Base-by-base conservation (phyloP, 805 yeast species). In the Kodamaea nitidulidarum region DNA sequence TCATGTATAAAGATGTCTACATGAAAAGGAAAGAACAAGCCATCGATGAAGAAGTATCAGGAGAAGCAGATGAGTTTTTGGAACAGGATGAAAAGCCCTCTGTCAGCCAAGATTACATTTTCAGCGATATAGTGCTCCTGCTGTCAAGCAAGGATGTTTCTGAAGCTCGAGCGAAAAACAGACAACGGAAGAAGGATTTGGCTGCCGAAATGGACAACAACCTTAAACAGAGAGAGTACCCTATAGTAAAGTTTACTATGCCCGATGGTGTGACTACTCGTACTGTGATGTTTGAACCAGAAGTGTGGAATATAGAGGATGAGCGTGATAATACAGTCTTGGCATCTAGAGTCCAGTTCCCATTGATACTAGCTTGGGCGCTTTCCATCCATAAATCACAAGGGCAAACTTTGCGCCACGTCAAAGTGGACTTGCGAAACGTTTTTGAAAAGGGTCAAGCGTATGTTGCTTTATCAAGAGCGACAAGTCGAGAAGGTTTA, bases 321-420 rank as follows among this genome's bases (percentile, higher is more conserved):
- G 88, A 84, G 37, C 35, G 36, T 4, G 63, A 71, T 16, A 87
- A 83, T 15, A 69, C 69, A 7, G 76, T 82, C 0, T 48, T 87
- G 10, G 95, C 86, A 1, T 70, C 83, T 2, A 70, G 97, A 50
- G 68, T 71, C 0, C 98, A 93, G 54, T 49, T 93, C 2, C 98
- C 98, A 0, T 63, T 93, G 38, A 80, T 91, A 50, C 65, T 90
- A n/a, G 95, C 98, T 0, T 93, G 98, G 97, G 88, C 98, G 0
- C 61, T 93, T 32, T 88, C 97, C 0, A 90, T 93, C 32, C 98
- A 93, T 57, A 91, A 93, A 63, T 81, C 97, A 0, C 98, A 91
- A 58, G 98, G 98, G 1, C 90, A 91, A 60, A 85, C 98, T 0
- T 60, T 88, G 32, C 80, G 82, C 4, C 71, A 76, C 40, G 88